phyloP scores from a whole-genome alignment of 169 alveolate species.

The Cryptosporidium felis region DNA sequence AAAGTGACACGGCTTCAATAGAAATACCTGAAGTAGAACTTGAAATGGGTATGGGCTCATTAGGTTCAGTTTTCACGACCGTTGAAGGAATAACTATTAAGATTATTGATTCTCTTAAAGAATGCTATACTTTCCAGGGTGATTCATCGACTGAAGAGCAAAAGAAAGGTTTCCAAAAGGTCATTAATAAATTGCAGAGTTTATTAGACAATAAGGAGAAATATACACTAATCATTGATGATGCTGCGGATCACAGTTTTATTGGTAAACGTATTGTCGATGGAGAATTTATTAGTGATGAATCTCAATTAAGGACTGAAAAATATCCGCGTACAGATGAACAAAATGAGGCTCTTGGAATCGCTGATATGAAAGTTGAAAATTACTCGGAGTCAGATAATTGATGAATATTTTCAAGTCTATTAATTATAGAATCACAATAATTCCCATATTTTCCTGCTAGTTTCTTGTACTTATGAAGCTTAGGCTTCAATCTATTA shows the following conservation, averaged over 20 bases:
- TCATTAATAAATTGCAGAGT: slow-evolving; percentile 76
- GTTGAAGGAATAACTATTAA: slow-evolving; percentile 93
- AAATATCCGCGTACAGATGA: slow-evolving; percentile 90
- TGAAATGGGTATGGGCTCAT: slow-evolving; percentile 89
- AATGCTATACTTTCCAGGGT: slow-evolving; percentile 91
- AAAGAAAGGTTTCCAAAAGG: slow-evolving; percentile 74
- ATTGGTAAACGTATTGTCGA: slow-evolving; percentile 82
- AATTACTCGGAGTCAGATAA: slow-evolving; percentile 73
- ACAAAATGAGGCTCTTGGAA: slow-evolving; percentile 93
- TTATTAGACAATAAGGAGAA: slow-evolving; percentile 69
- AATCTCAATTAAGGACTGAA: slow-evolving; percentile 75
- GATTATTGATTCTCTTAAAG: slow-evolving; percentile 83
- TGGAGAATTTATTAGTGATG: slow-evolving; percentile 81
- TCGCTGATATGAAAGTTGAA: slow-evolving; percentile 90
- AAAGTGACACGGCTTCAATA: slow-evolving; percentile 92
- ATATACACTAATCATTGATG: slow-evolving; percentile 89
- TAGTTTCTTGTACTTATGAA: neutral
- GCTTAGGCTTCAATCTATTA: too few species aligned
- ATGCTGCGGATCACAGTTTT: slow-evolving; percentile 90
- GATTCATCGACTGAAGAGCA: slow-evolving; percentile 84
- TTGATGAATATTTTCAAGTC: neutral
- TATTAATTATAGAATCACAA: neutral
- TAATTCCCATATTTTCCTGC: slow-evolving; percentile 11
- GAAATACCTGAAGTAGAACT: slow-evolving; percentile 93
- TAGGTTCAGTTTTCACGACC: slow-evolving; percentile 93